These are phyloP conservation scores for Diutina ranongensis DNA, from an alignment of 1,139 yeast species.

Conservation along the genomic window DNA sequence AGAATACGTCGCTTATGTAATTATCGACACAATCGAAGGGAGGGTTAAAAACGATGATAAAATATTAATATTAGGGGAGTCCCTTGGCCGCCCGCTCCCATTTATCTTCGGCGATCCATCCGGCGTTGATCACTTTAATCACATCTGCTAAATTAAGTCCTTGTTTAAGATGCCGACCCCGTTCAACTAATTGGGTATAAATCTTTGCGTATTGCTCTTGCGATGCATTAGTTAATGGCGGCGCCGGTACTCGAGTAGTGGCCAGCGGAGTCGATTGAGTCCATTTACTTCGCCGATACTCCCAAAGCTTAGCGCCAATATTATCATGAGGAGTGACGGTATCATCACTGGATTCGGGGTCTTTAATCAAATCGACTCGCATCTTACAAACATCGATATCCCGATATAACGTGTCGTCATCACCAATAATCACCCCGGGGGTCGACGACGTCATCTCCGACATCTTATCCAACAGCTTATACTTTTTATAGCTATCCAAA, in stretches of 20 bases:
- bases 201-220: constrained; percentile 42
- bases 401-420: constrained; percentile 10
- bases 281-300: constrained; percentile 50
- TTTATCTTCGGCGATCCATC: constrained; percentile 56
- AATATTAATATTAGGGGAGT: constrained; percentile 9
- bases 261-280: constrained; percentile 13
- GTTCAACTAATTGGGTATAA: constrained; percentile 46
- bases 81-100: constrained; percentile 53
- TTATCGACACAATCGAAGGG: too few relatives aligned
- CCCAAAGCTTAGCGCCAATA: constrained; percentile 49
- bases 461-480: constrained; percentile 26
- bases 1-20: too few relatives aligned
- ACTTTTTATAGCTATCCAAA: constrained; percentile 21
- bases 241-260: constrained; percentile 14
- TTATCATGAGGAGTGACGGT: constrained; percentile 6
- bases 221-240: constrained; percentile 27
- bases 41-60: too few relatives aligned
- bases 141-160: constrained; percentile 53
- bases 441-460: not conserved
- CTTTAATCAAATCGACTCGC: constrained; percentile 13
- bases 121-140: constrained; percentile 50
- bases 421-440: not conserved
- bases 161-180: constrained; percentile 42
- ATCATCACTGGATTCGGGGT: not conserved
- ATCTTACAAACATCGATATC: constrained; percentile 20